Evolutionary conservation across 1,139 yeast species (phyloP), one percentile per base, ranked within the genome.

Genomic region (Yamadazyma blattariae): DNA sequence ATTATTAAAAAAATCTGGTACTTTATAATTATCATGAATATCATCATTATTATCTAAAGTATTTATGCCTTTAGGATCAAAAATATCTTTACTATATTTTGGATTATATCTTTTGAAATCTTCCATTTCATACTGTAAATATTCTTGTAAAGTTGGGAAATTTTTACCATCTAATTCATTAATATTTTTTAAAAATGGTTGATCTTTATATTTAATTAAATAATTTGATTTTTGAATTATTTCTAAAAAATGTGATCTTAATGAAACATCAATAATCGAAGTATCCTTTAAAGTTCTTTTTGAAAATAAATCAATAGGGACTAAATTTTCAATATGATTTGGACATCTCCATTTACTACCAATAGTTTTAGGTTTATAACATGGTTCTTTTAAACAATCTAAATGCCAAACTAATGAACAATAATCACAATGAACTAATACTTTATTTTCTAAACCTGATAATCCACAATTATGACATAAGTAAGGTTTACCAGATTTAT

Each of bases 341-440:
- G 97, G 98, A 55, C 98, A 92, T 59, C 79, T 80, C 98, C 98
- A 92, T 38, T 86, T 86, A 28, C 75, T 71, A 1, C 95, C 94
- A 27, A 88, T 60, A 17, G 85, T 78, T 51, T 88, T 87, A n/a
- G 83, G 77, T 7, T 82, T 71, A 16, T 85, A 72, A 50, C 87
- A 61, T 2, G 96, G 96, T 8, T 87, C 85, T 30, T 72, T 71
- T 10, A 92, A 59, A 57, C 98, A 92, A 59, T 92, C 97, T 31
- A 90, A 61, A 57, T 92, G 98, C 95, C 96, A 92, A 11, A 82
- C 75, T n/a, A 84, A 67, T 1, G 83, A 70, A 58, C 98, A 92
- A 50, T 82, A 84, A 52, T 90, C 97, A 57, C 98, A 92, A 39
- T 78, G 79, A 12, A 83, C 76, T 24, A 92, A 42, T 57, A 73